Percentiles rank a stretch among this genome's conserved stretches.
Evolutionary conservation across 2,329 filamentous ascomycete species (phyloP).

Genomic region (Penicillium brevicompactum): DNA sequence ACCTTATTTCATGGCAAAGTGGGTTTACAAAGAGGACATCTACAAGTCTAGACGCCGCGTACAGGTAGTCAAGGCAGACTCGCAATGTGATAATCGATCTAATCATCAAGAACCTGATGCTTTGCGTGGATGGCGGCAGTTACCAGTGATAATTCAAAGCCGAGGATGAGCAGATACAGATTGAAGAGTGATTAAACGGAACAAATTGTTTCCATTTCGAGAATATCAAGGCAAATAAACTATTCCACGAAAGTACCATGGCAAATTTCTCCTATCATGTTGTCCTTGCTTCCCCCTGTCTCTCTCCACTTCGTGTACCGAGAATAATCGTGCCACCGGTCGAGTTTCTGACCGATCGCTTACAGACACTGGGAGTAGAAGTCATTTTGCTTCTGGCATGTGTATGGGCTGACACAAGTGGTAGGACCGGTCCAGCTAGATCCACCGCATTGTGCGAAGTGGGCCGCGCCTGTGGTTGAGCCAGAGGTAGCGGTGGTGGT

Average conservation of each 20-base stretch:
- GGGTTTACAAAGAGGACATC: no score
- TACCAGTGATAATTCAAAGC: neutral
- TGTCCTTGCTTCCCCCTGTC: neutral
- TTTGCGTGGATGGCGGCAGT: neutral
- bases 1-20: no score
- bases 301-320: neutral
- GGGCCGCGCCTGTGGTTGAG: constrained; percentile 19
- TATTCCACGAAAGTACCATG: neutral
- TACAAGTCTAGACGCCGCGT: no score
- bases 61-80: no score
- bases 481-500: constrained; percentile 10
- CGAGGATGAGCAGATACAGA: neutral
- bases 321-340: neutral
- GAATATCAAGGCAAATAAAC: neutral
- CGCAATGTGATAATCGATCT: no score
- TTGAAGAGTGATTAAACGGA: neutral
- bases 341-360: neutral
- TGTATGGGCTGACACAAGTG: constrained; percentile 34
- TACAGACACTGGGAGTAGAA: constrained; percentile 45
- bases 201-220: neutral
- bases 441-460: constrained; percentile 39
- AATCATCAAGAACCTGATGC: no score
- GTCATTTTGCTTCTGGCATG: constrained; percentile 34
- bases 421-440: constrained; percentile 37
- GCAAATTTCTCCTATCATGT: neutral